Percentiles rank a stretch among this genome's conserved stretches.
Conservation (phyloP, 306 rosid species). For the Cucurbita argyrosperma region DNA sequence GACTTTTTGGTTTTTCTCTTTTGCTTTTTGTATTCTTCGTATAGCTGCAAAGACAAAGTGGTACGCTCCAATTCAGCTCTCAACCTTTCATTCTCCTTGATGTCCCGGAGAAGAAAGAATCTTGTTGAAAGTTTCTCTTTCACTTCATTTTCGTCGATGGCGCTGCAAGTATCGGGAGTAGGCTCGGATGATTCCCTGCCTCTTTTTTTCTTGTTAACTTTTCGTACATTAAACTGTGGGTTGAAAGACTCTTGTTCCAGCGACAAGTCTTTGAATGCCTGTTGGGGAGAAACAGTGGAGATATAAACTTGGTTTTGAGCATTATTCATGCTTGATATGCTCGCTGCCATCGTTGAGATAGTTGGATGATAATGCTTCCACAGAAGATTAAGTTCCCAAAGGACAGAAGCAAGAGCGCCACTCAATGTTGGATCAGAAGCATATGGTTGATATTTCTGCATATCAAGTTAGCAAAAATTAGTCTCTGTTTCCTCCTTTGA, state of each 20-base stretch:
- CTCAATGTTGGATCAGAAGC: constrained; percentile 85
- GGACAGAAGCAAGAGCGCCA: constrained; percentile 91
- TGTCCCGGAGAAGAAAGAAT: constrained; percentile 52
- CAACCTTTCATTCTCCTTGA: constrained; percentile 61
- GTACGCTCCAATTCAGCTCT: constrained; percentile 50
- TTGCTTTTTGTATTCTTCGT: constrained; percentile 52
- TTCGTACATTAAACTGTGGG: constrained; percentile 21
- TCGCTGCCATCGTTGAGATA: constrained; percentile 47
- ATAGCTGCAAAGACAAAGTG: constrained; percentile 32
- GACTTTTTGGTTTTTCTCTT: constrained; percentile 21
- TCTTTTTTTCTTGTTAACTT: constrained; percentile 36
- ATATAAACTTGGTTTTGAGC: constrained; percentile 48
- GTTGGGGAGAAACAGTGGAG: constrained; percentile 49
- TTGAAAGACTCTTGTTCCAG: constrained; percentile 40
- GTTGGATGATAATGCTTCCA: constrained; percentile 69
- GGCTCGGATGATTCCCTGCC: constrained; percentile 20
- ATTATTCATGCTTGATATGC: constrained; percentile 40
- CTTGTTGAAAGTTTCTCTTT: constrained; percentile 40
- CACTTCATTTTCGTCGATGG: constrained; percentile 43
- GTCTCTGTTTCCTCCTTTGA: neutral
- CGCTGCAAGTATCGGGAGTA: neutral
- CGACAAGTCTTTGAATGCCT: constrained; percentile 59
- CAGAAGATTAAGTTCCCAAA: constrained; percentile 85
- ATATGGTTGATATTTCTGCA: constrained; percentile 78
- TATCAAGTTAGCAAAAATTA: neutral